Evolutionary conservation across 2,329 filamentous ascomycete species (phyloP).

Genomic region (Phialophora tarda): DNA sequence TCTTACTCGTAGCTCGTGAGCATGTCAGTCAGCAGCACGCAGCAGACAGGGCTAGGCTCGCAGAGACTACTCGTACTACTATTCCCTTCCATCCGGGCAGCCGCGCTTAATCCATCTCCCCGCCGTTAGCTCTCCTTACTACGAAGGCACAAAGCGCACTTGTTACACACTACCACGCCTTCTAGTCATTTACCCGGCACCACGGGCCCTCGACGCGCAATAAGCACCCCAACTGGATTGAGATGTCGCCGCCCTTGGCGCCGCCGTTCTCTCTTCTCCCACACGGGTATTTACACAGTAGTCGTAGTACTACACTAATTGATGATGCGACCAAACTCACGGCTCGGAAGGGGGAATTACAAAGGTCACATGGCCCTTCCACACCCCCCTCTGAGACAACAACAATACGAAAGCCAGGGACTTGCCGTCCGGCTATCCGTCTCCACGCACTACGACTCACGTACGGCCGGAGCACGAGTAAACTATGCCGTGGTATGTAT

Average conservation of each 20-base stretch:
- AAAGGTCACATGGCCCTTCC: background rate
- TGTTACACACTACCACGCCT: background rate
- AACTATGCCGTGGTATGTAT: no score
- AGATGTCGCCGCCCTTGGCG: background rate
- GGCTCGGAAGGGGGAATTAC: background rate
- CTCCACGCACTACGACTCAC: no score
- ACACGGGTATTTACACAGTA: no score
- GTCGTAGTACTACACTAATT: no score
- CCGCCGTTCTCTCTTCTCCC: background rate
- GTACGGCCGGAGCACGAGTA: no score
- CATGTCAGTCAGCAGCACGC: background rate
- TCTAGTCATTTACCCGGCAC: background rate
- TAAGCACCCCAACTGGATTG: background rate
- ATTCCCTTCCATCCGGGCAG: background rate
- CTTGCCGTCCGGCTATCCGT: background rate
- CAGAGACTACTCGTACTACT: no score
- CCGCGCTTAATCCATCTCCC: constrained; percentile 5
- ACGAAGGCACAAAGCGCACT: background rate
- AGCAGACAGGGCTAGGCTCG: background rate
- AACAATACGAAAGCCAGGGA: no score
- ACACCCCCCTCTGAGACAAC: background rate
- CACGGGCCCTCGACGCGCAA: background rate
- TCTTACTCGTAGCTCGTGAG: no score
- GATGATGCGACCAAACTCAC: background rate
- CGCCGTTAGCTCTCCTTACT: constrained; percentile 1